Conservation (phyloP, 1,284 basidiomycete genomes). For the Microbotryomycetes sp. region DNA sequence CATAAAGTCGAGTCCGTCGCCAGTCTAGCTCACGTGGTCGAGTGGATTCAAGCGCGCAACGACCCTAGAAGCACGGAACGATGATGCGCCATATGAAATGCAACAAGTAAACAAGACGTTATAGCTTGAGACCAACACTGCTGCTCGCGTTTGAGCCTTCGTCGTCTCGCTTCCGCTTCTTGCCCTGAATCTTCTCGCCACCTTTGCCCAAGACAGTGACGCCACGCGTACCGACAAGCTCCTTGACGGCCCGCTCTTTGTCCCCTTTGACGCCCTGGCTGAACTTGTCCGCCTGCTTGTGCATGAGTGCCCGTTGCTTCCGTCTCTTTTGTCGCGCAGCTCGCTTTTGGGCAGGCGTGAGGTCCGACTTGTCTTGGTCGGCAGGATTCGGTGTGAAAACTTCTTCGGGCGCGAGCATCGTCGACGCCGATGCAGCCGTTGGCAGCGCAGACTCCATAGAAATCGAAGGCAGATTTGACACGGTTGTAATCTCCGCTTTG, state of each 20-base stretch:
- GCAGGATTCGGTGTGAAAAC: slow-evolving; percentile 59
- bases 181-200: slow-evolving; percentile 9
- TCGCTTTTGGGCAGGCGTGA: slow-evolving; percentile 79
- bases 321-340: slow-evolving; percentile 61
- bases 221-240: slow-evolving; percentile 32
- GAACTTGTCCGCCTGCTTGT: slow-evolving; percentile 61
- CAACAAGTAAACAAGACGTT: neutral
- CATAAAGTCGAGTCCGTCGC: neutral
- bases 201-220: slow-evolving; percentile 37
- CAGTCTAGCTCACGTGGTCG: slow-evolving; percentile 4
- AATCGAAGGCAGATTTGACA: slow-evolving; percentile 78
- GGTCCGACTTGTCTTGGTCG: slow-evolving; percentile 55
- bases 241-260: slow-evolving; percentile 45
- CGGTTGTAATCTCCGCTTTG: slow-evolving; percentile 77
- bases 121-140: slow-evolving; percentile 26
- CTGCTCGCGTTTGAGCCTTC: slow-evolving; percentile 4
- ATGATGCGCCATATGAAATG: neutral
- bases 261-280: slow-evolving; percentile 58
- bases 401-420: slow-evolving; percentile 91
- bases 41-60: neutral
- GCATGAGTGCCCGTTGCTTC: slow-evolving; percentile 53
- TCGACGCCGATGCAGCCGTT: slow-evolving; percentile 62
- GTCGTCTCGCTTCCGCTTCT: slow-evolving; percentile 20
- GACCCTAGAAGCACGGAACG: too few relatives aligned
- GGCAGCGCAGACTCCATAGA: slow-evolving; percentile 86